Conservation (phyloP, 2,329 filamentous ascomycete species). For the Apiospora pterosperma region DNA sequence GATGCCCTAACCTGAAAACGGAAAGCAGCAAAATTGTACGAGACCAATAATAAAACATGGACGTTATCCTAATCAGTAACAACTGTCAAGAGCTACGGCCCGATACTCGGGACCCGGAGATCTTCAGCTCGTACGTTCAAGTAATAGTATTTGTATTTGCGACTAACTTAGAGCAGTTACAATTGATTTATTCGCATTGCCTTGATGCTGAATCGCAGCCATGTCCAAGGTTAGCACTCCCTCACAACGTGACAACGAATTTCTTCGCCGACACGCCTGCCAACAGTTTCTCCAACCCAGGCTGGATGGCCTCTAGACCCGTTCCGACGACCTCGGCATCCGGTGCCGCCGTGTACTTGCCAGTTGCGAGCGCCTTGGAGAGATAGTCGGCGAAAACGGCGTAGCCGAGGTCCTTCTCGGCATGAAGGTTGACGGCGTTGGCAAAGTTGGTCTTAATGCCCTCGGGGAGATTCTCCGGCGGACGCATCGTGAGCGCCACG, state of each 20-base stretch:
- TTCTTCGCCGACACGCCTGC: constrained; percentile 9
- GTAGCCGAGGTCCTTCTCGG: constrained; percentile 19
- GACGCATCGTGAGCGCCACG: constrained; percentile 16
- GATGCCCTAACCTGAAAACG: no score
- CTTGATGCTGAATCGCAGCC: no score
- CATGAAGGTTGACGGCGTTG: constrained; percentile 15
- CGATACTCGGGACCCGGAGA: no score
- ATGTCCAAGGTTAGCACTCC: no score
- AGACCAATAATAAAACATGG: no score
- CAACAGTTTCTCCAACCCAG: constrained; percentile 7
- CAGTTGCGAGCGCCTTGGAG: constrained; percentile 21
- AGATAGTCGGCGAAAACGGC: constrained; percentile 21
- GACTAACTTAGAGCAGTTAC: no score
- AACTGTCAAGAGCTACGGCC: no score
- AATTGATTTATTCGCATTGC: no score
- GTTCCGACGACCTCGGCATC: constrained; percentile 19
- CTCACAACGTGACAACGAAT: constrained; percentile 7
- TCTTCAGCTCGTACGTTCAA: no score
- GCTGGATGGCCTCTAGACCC: constrained; percentile 11
- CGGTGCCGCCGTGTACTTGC: constrained; percentile 20
- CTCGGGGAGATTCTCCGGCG: constrained; percentile 4
- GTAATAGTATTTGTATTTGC: no score
- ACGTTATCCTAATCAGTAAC: no score
- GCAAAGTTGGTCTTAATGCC: constrained; percentile 17
- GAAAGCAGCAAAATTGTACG: no score